Conservation (phyloP, 208 protist genomes). For the Borovskyia barvae region DNA sequence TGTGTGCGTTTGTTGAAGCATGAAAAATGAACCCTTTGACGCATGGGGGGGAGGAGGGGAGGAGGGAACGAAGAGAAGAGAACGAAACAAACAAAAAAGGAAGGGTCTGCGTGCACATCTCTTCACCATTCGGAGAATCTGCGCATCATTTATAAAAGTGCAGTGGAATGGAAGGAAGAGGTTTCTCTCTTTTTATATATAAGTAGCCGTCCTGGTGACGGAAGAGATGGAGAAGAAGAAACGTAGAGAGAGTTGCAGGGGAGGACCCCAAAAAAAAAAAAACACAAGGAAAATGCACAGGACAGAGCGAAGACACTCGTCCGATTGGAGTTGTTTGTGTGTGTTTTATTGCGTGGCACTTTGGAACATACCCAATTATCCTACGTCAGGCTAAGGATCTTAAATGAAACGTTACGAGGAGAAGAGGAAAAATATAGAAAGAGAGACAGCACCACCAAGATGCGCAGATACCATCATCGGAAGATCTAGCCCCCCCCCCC, state of each 20-base stretch:
- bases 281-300: neutral
- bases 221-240: neutral
- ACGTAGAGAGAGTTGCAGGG: conserved; percentile 5
- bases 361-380: too few relatives aligned
- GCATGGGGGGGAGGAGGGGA: neutral
- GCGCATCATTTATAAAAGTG: too few relatives aligned
- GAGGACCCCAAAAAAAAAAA: conserved; percentile 1
- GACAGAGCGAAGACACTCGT: conserved; percentile 29
- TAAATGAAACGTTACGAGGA: conserved; percentile 2
- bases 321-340: too few relatives aligned
- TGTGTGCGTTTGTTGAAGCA: too few relatives aligned
- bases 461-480: conserved; percentile 14
- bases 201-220: too few relatives aligned
- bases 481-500: too few relatives aligned
- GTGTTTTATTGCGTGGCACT: too few relatives aligned
- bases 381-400: too few relatives aligned
- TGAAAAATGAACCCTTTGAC: neutral
- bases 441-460: conserved; percentile 7
- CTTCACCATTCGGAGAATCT: too few relatives aligned
- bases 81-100: conserved; percentile 4
- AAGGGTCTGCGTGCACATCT: neutral
- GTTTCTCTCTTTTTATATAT: too few relatives aligned
- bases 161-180: too few relatives aligned
- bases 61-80: neutral
- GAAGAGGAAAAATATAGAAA: conserved; percentile 14